Evolutionary conservation across 2,329 filamentous ascomycete species (phyloP), one percentile per base, ranked within the genome.

Genomic region (Colletotrichum filicis): DNA sequence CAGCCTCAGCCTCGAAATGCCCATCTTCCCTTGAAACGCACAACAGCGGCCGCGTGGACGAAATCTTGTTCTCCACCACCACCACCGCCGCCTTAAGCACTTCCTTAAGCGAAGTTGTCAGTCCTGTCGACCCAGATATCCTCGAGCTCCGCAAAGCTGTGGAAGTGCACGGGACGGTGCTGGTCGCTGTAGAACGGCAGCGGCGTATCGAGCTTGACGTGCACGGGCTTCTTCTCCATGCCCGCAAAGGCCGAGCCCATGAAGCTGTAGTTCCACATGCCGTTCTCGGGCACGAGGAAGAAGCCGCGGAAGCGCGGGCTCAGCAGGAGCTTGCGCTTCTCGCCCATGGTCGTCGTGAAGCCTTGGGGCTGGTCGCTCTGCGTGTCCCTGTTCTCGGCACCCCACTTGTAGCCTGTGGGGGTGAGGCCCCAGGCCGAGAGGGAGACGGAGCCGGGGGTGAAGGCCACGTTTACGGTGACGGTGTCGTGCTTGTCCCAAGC

Each of bases 231-330:
- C 91, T 98, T 98, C 85, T 98, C 95, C 75, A 98, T 89, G 53
- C 92, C 92, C 16, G 92, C 92, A 80, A 98, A 99, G 0, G 92
- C 92, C 76, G 92, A 95, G 68, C 97, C 97, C 92, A 98, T 95
- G 88, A 99, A 99, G 82, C 94, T 97, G 86, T 98, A 99, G 84
- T 99, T 99, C 97, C 97, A 99, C 74, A 93, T 89, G 75, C 92
- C 92, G 67, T 93, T 92, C 79, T 98, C 95, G 0, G 97, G 97
- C 26, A 98, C 95, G 68, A 99, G 86, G 91, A 99, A 99, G 87
- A 95, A 98, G 32, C 97, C 97, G 77, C 94, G 91, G 82, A 98
- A 98, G 82, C 95, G 94, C 78, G 98, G 96, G 76, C 94, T 97
- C 66, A 99, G 90, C 32, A 99, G 86, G 68, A 99, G 87, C 85